phyloP scores from a whole-genome alignment of 2,329 filamentous ascomycete genomes.

The Colletotrichum lupini region DNA sequence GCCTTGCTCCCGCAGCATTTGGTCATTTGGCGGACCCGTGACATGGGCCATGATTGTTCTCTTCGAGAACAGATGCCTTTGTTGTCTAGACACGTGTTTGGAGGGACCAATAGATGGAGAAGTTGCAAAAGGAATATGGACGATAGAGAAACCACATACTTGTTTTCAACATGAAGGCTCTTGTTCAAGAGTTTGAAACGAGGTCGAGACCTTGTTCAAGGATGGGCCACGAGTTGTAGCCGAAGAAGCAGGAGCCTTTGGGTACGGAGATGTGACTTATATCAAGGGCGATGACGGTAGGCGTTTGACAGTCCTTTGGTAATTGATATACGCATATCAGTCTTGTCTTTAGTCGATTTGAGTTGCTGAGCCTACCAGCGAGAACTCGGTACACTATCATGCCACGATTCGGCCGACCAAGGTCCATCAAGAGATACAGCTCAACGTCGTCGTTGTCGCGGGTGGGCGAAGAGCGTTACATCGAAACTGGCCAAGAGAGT shows the following conservation, averaged over 20 bases:
- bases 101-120: background rate
- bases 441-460: background rate
- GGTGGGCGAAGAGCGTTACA: too few species aligned
- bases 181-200: background rate
- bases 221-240: background rate
- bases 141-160: background rate
- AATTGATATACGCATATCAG: background rate
- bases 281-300: background rate
- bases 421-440: background rate
- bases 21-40: background rate
- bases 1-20: constrained; percentile 1
- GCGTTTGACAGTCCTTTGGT: background rate
- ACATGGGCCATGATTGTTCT: background rate
- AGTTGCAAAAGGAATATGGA: background rate
- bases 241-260: background rate
- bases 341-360: background rate
- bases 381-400: background rate
- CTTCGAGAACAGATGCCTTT: background rate
- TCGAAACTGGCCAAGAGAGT: background rate
- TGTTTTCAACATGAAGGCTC: background rate
- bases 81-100: background rate
- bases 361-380: background rate
- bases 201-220: background rate
- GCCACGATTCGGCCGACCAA: background rate
- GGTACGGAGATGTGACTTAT: background rate